Evolutionary conservation across 768 basidiomycete species (phyloP).

Genomic region (Kwoniella newhampshirensis): DNA sequence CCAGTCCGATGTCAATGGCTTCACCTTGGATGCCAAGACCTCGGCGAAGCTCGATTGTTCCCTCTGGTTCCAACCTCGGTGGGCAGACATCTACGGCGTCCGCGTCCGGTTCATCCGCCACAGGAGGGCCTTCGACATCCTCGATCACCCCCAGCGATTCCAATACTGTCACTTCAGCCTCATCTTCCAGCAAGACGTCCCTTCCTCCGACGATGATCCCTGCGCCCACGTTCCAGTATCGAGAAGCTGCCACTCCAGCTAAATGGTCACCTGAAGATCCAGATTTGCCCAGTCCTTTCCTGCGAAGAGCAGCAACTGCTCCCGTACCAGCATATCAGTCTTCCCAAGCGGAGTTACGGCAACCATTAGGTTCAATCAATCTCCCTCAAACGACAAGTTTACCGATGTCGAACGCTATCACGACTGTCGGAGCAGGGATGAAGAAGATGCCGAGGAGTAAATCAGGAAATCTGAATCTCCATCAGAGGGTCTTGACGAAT

Average conservation of each 20-base stretch:
- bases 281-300: slow-evolving; percentile 49
- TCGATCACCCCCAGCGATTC: neutral
- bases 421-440: neutral
- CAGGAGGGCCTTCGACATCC: slow-evolving; percentile 5
- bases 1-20: slow-evolving; percentile 22
- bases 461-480: slow-evolving; percentile 33
- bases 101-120: slow-evolving; percentile 2
- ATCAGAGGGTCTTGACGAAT: slow-evolving; percentile 34
- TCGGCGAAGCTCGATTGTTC: slow-evolving; percentile 17
- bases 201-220: slow-evolving; percentile 36
- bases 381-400: slow-evolving; percentile 3
- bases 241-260: slow-evolving; percentile 49
- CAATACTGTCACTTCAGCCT: too few relatives aligned
- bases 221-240: slow-evolving; percentile 38
- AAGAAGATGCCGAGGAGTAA: slow-evolving; percentile 30
- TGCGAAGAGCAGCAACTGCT: slow-evolving; percentile 26
- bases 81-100: neutral
- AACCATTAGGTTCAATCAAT: slow-evolving; percentile 33
- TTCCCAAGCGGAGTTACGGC: slow-evolving; percentile 6
- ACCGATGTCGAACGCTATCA: neutral
- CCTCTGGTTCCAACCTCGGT: neutral
- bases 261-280: slow-evolving; percentile 50
- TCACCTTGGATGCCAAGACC: slow-evolving; percentile 25
- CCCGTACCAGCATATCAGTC: slow-evolving; percentile 1
- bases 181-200: slow-evolving; percentile 2